These are phyloP conservation scores for Globisporangium radiosum DNA, from an alignment of 352 stramenopile genomes.

Conservation along the genomic window DNA sequence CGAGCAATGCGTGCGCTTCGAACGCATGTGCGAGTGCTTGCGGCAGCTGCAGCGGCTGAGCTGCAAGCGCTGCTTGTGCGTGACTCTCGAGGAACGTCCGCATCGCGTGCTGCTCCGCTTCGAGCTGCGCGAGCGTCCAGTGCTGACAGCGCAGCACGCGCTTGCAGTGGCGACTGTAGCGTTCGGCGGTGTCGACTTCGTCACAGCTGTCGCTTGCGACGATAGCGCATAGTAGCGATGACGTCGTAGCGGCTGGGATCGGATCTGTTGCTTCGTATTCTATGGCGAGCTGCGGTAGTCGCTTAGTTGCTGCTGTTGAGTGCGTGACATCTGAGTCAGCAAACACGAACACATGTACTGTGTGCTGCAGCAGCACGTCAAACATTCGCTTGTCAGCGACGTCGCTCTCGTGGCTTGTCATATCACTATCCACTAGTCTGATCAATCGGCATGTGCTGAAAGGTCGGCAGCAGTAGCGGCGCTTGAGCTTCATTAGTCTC, in stretches of 20 bases:
- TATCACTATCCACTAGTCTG: background rate
- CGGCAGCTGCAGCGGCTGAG: background rate
- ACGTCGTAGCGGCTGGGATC: too few species aligned
- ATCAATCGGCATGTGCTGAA: background rate
- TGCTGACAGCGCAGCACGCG: conserved; percentile 25
- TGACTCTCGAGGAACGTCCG: conserved; percentile 21
- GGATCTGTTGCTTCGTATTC: too few species aligned
- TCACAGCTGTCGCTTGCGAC: background rate
- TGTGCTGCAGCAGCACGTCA: conserved; percentile 34
- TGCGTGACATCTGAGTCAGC: background rate
- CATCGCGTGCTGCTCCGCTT: conserved; percentile 26
- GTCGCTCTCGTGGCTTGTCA: background rate
- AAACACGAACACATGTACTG: conserved; percentile 41
- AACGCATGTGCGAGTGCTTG: conserved; percentile 8
- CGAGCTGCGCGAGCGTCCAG: conserved; percentile 26
- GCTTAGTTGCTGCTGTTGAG: background rate
- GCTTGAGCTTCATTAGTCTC: background rate
- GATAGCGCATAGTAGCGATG: too few species aligned
- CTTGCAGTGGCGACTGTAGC: conserved; percentile 5
- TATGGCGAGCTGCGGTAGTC: background rate
- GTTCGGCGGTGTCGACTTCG: conserved; percentile 10
- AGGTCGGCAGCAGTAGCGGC: background rate
- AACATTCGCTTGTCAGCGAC: conserved; percentile 16
- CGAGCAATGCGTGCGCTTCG: conserved; percentile 51
- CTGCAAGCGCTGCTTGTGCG: background rate